Percentiles rank a stretch among this genome's conserved stretches.
phyloP scores from a whole-genome alignment of 164 flowering plant species.

The Magnolia changhungtana region DNA sequence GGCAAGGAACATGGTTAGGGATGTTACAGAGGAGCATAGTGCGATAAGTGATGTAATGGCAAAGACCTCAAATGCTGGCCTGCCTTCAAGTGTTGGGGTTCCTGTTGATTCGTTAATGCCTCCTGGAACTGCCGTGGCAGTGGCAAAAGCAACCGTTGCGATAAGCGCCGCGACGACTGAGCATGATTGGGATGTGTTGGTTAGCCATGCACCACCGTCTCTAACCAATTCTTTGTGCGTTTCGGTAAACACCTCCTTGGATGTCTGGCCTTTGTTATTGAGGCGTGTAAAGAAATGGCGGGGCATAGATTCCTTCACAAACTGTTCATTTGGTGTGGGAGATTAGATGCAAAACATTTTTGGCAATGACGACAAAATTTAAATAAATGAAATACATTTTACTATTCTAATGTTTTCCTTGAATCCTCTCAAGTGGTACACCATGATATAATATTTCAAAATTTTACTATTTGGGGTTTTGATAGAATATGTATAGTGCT shows the following conservation, averaged over 20 bases:
- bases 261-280: constrained; percentile 2
- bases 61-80: constrained; percentile 21
- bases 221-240: constrained; percentile 4
- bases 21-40: constrained; percentile 24
- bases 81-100: constrained; percentile 9
- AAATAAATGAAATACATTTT: no score
- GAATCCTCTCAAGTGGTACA: no score
- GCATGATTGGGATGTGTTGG: constrained; percentile 5
- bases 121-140: constrained; percentile 6
- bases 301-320: constrained; percentile 5
- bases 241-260: constrained; percentile 3
- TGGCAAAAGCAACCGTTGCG: constrained; percentile 6
- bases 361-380: no score
- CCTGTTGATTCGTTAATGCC: background rate
- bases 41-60: constrained; percentile 22
- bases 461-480: no score
- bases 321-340: background rate
- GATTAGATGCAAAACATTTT: no score
- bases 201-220: constrained; percentile 8
- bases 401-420: no score
- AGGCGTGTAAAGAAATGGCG: constrained; percentile 1
- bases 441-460: no score
- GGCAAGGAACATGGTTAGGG: constrained; percentile 22
- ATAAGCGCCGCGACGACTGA: constrained; percentile 13
- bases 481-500: no score